Base-by-base conservation (phyloP, 2,329 filamentous ascomycete species). In the Sporothrix variecibatus region DNA sequence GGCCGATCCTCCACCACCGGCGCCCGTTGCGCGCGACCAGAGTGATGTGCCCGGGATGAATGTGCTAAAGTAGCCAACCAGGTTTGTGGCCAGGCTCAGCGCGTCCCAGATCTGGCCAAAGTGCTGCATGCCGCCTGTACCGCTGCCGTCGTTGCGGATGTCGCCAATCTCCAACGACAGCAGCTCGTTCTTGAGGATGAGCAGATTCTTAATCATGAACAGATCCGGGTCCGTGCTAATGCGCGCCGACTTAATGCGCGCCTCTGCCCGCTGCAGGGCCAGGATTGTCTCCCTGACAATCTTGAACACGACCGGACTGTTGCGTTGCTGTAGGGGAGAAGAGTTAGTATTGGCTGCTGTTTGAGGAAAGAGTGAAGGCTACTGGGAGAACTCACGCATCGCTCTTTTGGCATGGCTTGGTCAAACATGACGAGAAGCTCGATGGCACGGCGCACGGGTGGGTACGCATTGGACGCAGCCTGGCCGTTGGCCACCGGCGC, bases 161-260 rank as follows among this genome's bases (percentile, higher is more conserved):
- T 91, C 89, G 71, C 89, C 95, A 77, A 99, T 98, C 83, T 99
- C 96, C 76, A 99, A 94, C 11, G 95, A 95, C 34, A 99, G 91
- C 71, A 99, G 93, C 81, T 98, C 94, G 80, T 98, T 97, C 82
- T 98, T 98, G 71, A 99, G 89, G 69, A 98, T 92, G 69, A 99
- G 91, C 1, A 99, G 88, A 81, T 99, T 97, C 78, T 95, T 96
- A 78, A 99, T 92, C 79, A 98, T 91, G 83, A 99, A 99, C 4
- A 99, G 87, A 78, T 97, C 93, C 0, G 93, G 89, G 80, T 98
- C 94, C 7, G 91, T 80, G 28, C 87, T 86, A 73, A 82, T 80
- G 77, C 86, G 87, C 76, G 89, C 90, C 49, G 87, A 87, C 73
- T 90, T 88, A 77, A 97, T 92, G 75, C 89, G 89, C 6, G 87